These are phyloP conservation scores for Atalantia buxifolia DNA, from an alignment of 345 rosid species.

Conservation along the genomic window DNA sequence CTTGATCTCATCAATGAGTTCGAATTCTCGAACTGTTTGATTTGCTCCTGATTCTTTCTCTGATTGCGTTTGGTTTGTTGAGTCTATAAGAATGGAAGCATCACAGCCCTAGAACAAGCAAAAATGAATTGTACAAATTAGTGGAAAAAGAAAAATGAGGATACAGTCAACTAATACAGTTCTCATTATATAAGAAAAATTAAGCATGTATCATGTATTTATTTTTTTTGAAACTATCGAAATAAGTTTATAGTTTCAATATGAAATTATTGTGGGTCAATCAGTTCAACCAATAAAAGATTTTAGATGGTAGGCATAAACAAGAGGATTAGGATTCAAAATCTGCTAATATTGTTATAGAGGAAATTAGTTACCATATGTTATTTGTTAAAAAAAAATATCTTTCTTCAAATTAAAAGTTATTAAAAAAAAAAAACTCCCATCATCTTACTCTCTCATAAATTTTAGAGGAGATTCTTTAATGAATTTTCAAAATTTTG, in stretches of 20 bases:
- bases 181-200: neutral
- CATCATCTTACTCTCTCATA: too few relatives aligned
- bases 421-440: too few relatives aligned
- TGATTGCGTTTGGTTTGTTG: slow-evolving; percentile 35
- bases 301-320: too few relatives aligned
- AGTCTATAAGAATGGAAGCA: slow-evolving; percentile 69
- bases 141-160: neutral
- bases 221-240: too few relatives aligned
- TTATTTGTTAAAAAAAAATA: too few relatives aligned
- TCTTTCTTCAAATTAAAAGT: too few relatives aligned
- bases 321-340: too few relatives aligned
- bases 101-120: slow-evolving; percentile 54
- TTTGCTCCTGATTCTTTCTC: slow-evolving; percentile 73
- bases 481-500: neutral
- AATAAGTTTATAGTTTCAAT: too few relatives aligned
- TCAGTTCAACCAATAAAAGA: too few relatives aligned
- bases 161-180: neutral
- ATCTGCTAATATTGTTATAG: too few relatives aligned
- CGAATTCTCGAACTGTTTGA: slow-evolving; percentile 57
- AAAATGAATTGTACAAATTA: neutral
- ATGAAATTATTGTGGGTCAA: too few relatives aligned
- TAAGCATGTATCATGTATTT: neutral
- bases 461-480: neutral
- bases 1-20: slow-evolving; percentile 61
- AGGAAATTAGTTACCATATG: too few relatives aligned